A percentile compares a stretch with the other conserved stretches of the same genome.
These are phyloP conservation scores for Anisogramma anomala DNA, from an alignment of 2,329 filamentous ascomycete species.

Conservation along the genomic window DNA sequence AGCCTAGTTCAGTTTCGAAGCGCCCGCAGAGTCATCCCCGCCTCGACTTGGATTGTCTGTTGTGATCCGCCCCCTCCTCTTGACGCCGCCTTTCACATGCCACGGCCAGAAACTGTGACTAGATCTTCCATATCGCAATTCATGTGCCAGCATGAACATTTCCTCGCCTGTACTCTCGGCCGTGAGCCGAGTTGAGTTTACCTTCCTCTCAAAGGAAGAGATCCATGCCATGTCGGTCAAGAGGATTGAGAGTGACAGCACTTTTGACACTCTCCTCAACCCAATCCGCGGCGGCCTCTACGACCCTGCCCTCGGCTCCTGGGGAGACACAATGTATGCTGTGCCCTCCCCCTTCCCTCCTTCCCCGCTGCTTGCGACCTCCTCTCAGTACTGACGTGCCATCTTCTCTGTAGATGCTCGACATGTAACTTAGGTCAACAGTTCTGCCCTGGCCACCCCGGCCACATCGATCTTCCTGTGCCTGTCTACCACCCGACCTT, in stretches of 20 bases:
- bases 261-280: slow-evolving; percentile 87
- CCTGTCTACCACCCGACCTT: slow-evolving; percentile 96
- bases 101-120: not conserved
- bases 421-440: slow-evolving; percentile 79
- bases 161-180: slow-evolving; percentile 73
- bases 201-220: slow-evolving; percentile 69
- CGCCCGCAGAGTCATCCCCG: too few species aligned
- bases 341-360: not conserved
- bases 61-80: not conserved
- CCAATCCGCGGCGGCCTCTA: slow-evolving; percentile 86
- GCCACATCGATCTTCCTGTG: slow-evolving; percentile 88
- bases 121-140: not conserved
- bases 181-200: slow-evolving; percentile 82
- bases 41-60: not conserved
- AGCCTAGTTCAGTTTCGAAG: too few species aligned
- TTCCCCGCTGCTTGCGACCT: not conserved
- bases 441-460: slow-evolving; percentile 82
- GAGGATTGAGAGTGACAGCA: slow-evolving; percentile 82
- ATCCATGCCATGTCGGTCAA: slow-evolving; percentile 86
- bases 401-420: slow-evolving; percentile 52
- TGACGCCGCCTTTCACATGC: not conserved
- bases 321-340: slow-evolving; percentile 69
- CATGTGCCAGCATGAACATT: slow-evolving; percentile 45
- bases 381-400: not conserved
- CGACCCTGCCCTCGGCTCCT: slow-evolving; percentile 82